These are phyloP conservation scores for Phytophthora pluvialis DNA, from an alignment of 352 stramenopile species.

Conservation along the genomic window DNA sequence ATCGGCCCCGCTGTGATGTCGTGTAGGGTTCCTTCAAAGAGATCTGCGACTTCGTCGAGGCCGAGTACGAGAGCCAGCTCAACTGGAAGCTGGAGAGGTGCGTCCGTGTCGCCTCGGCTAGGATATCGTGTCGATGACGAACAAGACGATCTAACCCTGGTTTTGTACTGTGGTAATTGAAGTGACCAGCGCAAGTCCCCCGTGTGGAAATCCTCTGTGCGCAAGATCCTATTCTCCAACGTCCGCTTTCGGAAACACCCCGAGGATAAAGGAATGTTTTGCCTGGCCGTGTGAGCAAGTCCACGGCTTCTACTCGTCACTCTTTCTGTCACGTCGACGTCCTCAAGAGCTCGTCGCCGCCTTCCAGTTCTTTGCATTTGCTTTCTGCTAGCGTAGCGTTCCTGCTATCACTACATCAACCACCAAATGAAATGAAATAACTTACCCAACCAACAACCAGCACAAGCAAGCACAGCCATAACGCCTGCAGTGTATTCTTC, in stretches of 20 bases:
- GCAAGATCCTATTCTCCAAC: constrained; percentile 91
- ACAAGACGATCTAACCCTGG: constrained; percentile 9
- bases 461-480: constrained; percentile 22
- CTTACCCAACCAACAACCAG: constrained; percentile 11
- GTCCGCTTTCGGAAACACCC: constrained; percentile 84
- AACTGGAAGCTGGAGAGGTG: constrained; percentile 92
- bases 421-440: constrained; percentile 20
- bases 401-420: constrained; percentile 22
- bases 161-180: constrained; percentile 24
- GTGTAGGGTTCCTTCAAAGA: constrained; percentile 85
- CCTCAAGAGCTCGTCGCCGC: neutral
- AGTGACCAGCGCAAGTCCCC: constrained; percentile 87
- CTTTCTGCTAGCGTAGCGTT: constrained; percentile 13
- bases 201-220: constrained; percentile 90
- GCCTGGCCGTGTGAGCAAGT: constrained; percentile 56
- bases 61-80: constrained; percentile 84
- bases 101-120: neutral
- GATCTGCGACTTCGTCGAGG: constrained; percentile 91
- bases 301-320: neutral
- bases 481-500: constrained; percentile 26
- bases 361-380: neutral
- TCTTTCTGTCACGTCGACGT: constrained; percentile 3
- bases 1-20: neutral
- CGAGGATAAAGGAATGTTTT: constrained; percentile 76
- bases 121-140: constrained; percentile 6